Evolutionary conservation across 768 basidiomycete genomes (phyloP), one percentile per base, ranked within the genome.

Genomic region (Podaxis sp.): DNA sequence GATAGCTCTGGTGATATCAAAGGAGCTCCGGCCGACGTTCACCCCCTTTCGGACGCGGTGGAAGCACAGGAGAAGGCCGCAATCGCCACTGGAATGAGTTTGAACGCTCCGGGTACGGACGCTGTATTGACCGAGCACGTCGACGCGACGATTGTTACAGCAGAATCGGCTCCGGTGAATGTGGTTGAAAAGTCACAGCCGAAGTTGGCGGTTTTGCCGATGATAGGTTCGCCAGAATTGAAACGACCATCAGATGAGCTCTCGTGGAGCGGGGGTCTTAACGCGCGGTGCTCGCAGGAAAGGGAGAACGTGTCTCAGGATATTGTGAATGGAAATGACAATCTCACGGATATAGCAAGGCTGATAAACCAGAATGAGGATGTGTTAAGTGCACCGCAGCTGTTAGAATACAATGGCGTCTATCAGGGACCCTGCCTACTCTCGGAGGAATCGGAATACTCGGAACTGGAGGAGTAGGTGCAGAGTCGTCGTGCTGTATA

Each of bases 351-450:
- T 3, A 40, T 9, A 39, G 19, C 54, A 56, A 24, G 36, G 38
- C 4, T 36, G 13, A 44, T 30, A 4, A 24, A n/a, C 11, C 19
- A 53, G 15, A 38, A 19, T n/a, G 60, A 8, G 13, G 60, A 66
- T 26, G 54, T 66, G 22, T 48, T 69, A 40, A 57, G 53, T 46
- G 52, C 66, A 22, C 68, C 69, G 1, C 66, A 70, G 38, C 55
- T 77, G 64, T 49, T 68, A 51, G 74, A 73, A 58, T 68, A 72
- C 1, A 64, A 75, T 51, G 76, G 76, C 7, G 64, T 68, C 7
- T 76, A 70, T 63, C 54, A 73, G 28, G 79, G 77, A 2, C 78
- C 77, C 2, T 75, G 70, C 54, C 63, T 75, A 15, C 72, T 75
- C 58, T 61, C 57, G 33, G 49, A 63, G 36, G 62, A 64, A 19